A percentile compares a stretch with the other conserved stretches of the same genome.
phyloP scores from a whole-genome alignment of 495 filamentous ascomycete species.

The Acidiella bohemica region DNA sequence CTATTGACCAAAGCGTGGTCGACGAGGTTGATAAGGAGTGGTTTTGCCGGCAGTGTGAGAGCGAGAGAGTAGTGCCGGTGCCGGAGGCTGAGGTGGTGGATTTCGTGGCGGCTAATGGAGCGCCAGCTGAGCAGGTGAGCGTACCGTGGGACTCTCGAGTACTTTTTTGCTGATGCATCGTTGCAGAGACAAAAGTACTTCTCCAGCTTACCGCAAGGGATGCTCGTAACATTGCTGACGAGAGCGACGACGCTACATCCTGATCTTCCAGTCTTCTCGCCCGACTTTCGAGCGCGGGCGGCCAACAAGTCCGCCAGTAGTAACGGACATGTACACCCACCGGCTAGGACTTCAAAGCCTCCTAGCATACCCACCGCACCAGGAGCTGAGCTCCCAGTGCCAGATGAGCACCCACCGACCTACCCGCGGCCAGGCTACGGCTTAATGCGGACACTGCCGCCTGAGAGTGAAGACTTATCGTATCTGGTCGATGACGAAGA shows the following conservation, averaged over 20 bases:
- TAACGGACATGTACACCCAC: constrained; percentile 3
- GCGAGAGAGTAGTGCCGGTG: constrained; percentile 15
- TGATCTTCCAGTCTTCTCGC: constrained; percentile 31
- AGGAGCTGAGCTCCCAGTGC: constrained; percentile 10
- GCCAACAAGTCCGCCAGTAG: constrained; percentile 1
- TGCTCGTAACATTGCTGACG: constrained; percentile 36
- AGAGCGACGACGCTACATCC: constrained; percentile 31
- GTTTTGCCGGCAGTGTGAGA: constrained; percentile 58
- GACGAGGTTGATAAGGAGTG: constrained; percentile 54
- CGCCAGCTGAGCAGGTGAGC: constrained; percentile 18
- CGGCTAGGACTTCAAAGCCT: neutral
- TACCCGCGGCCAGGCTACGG: constrained; percentile 30
- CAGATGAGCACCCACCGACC: constrained; percentile 27
- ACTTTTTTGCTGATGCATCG: neutral
- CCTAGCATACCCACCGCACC: neutral
- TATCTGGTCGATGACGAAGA: constrained; percentile 30
- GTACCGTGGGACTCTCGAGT: neutral
- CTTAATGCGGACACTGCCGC: constrained; percentile 24
- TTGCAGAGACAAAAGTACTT: constrained; percentile 38
- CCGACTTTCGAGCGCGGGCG: constrained; percentile 20
- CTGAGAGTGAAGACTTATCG: constrained; percentile 28
- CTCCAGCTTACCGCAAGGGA: constrained; percentile 28
- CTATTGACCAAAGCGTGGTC: constrained; percentile 58
- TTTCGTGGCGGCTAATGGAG: constrained; percentile 11
- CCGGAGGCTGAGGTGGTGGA: constrained; percentile 11